Base-by-base conservation (phyloP, 345 rosid genomes). In the Murraya paniculata region DNA sequence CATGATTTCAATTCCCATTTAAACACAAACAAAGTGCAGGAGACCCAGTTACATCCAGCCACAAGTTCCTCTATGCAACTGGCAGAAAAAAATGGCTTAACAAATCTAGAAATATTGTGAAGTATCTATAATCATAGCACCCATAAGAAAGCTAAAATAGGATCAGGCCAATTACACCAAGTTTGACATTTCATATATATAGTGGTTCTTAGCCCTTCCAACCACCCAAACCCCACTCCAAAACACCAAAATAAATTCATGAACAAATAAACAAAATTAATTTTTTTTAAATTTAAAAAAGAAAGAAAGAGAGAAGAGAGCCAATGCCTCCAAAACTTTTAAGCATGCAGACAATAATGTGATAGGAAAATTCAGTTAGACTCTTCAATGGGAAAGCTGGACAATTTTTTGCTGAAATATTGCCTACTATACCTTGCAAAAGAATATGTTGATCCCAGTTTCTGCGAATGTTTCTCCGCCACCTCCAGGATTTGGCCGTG, bases 391-490 rank as follows among this genome's bases (percentile, higher is more conserved):
- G 24, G 28, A 35, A 38, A 71, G 61, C 19, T 22, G 57, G 57
- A 59, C 30, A 64, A 60, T 53, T 24, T 7, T 45, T 45, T 13
- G 50, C 50, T 45, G 50, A 30, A 28, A 77, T 25, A 74, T 77
- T 36, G 27, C 59, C 48, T 10, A 13, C 71, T 75, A 56, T 80
- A 94, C 99, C 97, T 94, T 96, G 80, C 90, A 77, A 82, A 94
- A 94, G 86, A 94, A 94, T 72, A 96, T 87, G 84, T 80, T 90
- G 80, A 94, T 91, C 66, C 92, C 98, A 53, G 98, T 94, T 88
- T 96, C 99, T 28, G 98, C 99, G 79, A 97, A 96, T 70, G 99
- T 96, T 90, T 94, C 99, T 74, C 99, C 99, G 77, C 97, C 97
- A 39, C 99, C 93, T 80, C 97, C 97, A 6, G 98, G 99, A 83